Conservation (phyloP, 805 yeast genomes). For the Isabelozyma pseudorhagii region DNA sequence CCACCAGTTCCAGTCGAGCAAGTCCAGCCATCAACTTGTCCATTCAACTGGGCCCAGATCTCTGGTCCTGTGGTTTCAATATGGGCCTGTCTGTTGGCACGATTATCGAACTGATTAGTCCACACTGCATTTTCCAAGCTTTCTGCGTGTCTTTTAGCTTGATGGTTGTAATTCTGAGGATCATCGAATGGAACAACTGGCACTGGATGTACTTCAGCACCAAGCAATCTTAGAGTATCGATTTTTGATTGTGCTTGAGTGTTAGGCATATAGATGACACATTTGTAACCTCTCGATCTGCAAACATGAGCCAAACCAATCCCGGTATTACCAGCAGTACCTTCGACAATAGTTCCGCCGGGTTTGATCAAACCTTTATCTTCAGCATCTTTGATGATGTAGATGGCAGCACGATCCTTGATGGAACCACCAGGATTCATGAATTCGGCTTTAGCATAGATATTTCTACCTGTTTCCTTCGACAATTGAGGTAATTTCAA, state of each 20-base stretch:
- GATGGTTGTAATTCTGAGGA: constrained; percentile 84
- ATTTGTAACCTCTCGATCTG: constrained; percentile 76
- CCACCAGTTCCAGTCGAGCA: constrained; percentile 95
- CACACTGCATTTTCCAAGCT: constrained; percentile 74
- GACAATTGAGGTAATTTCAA: constrained; percentile 35
- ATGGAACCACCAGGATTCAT: constrained; percentile 94
- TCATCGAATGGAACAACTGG: constrained; percentile 82
- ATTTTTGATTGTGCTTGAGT: constrained; percentile 82
- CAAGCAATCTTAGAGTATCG: constrained; percentile 67
- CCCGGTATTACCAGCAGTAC: constrained; percentile 96
- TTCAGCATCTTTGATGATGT: constrained; percentile 77
- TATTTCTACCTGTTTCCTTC: constrained; percentile 26
- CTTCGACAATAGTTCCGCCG: constrained; percentile 88
- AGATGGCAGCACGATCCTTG: constrained; percentile 86
- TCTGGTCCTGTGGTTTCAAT: constrained; percentile 91
- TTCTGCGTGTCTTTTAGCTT: constrained; percentile 84
- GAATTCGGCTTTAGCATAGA: constrained; percentile 88
- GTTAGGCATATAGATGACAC: constrained; percentile 88
- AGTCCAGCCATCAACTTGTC: constrained; percentile 78
- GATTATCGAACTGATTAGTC: constrained; percentile 90
- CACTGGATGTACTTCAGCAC: constrained; percentile 86
- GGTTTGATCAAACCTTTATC: constrained; percentile 56
- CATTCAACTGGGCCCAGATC: constrained; percentile 80
- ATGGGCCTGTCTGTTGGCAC: constrained; percentile 86
- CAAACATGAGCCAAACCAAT: constrained; percentile 84